Base-by-base conservation (phyloP, 441 rosid species). In the Bocquillonia castaneifolia region DNA sequence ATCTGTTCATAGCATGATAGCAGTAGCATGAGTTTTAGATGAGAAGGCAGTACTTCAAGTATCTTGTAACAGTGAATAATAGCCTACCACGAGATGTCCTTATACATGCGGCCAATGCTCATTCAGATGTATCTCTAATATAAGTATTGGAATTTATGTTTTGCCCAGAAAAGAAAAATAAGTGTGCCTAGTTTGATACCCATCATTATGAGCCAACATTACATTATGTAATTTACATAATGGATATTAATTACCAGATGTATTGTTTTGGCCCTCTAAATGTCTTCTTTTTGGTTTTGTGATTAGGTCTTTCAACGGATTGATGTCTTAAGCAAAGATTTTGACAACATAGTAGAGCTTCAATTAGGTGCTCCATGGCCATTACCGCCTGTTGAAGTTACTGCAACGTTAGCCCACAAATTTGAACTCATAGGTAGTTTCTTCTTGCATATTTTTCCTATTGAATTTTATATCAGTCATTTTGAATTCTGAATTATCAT, bases 301-400 rank as follows among this genome's bases (percentile, higher is more conserved):
- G 23, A 14, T 23, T 73, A 93, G 97, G 98, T 93, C 51, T 91
- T 86, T 79, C 98, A 93, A 78, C 78, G 98, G 74, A 93, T 93
- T 36, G 98, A 93, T 64, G 80, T 85, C 50, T 64, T 84, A 23
- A 88, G 93, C 81, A 89, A 83, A 68, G 96, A 93, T 79, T 93
- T 91, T 5, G 97, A 91, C 71, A 93, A 93, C 72, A 88, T 93
- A 58, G 98, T 79, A 1, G 93, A 91, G 67, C 91, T 93, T 50
- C 82, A 89, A 76, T 42, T 93, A 54, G 98, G 97, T 52, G 85
- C 86, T 65, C 98, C 98, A 1, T 93, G 97, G 96, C 98, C 98
- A 9, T 59, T 93, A 37, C 93, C 89, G 26, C 92, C 88, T 3
- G 32, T 82, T n/a, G 90, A 86, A 79, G 81, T 76, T 31, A 93